A percentile compares a stretch with the other conserved stretches of the same genome.
Evolutionary conservation across 2,329 filamentous ascomycete species (phyloP).

Genomic region (Ascosphaera apis): DNA sequence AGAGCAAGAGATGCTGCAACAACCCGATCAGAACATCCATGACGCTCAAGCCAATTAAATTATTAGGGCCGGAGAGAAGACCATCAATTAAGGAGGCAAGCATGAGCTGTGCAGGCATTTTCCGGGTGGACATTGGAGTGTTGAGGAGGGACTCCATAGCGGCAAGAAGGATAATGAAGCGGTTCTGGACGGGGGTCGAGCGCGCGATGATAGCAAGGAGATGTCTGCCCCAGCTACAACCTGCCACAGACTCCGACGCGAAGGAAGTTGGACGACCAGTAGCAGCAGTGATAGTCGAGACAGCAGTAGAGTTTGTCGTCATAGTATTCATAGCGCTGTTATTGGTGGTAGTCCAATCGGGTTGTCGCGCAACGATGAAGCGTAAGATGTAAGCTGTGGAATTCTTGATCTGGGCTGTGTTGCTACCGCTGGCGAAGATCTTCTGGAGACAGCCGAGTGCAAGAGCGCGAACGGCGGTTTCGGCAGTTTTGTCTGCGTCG

Average conservation of each 20-base stretch:
- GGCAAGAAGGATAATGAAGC: slow-evolving; percentile 71
- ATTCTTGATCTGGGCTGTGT: slow-evolving; percentile 54
- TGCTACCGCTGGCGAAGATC: slow-evolving; percentile 57
- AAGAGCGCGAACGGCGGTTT: slow-evolving; percentile 66
- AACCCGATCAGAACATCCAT: slow-evolving; percentile 83
- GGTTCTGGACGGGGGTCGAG: slow-evolving; percentile 86
- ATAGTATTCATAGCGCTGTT: slow-evolving; percentile 14
- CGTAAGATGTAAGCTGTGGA: slow-evolving; percentile 52
- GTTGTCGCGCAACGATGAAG: slow-evolving; percentile 40
- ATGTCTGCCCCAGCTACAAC: slow-evolving; percentile 55
- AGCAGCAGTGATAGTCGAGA: no score
- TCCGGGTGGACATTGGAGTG: slow-evolving; percentile 44
- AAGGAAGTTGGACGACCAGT: no score
- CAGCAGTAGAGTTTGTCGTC: neutral
- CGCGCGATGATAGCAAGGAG: slow-evolving; percentile 58
- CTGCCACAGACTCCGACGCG: no score
- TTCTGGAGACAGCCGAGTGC: slow-evolving; percentile 71
- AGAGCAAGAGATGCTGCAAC: slow-evolving; percentile 56
- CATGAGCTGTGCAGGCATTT: slow-evolving; percentile 49
- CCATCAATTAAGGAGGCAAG: slow-evolving; percentile 60
- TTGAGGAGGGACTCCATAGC: slow-evolving; percentile 53
- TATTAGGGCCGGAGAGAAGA: slow-evolving; percentile 66
- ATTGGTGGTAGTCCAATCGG: slow-evolving; percentile 8
- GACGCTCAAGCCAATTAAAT: slow-evolving; percentile 82
- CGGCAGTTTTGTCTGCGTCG: slow-evolving; percentile 72